phyloP scores from a whole-genome alignment of 176 grass and related monocot species.

The sorghum (Sorghum bicolor) region DNA sequence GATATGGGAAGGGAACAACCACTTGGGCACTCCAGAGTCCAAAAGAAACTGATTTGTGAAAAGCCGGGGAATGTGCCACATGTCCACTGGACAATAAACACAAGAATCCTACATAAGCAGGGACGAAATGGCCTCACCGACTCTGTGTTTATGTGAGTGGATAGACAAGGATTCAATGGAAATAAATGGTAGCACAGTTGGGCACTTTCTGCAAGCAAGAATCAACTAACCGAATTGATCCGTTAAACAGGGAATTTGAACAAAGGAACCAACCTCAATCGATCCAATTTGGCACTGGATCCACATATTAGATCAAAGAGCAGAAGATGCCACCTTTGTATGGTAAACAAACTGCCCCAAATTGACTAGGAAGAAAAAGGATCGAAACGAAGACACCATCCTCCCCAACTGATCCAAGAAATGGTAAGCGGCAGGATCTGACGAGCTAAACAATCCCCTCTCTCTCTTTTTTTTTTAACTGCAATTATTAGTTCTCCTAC shows the following conservation, averaged over 20 bases:
- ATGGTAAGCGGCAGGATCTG: neutral
- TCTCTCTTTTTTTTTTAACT: neutral
- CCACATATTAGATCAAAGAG: conserved; percentile 23
- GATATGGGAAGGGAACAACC: conserved; percentile 4
- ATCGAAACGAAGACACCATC: neutral
- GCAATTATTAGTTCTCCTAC: conserved; percentile 15
- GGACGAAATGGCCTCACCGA: conserved; percentile 10
- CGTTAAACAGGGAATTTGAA: neutral
- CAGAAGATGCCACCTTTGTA: conserved; percentile 16
- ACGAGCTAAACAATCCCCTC: neutral
- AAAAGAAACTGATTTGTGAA: conserved; percentile 25
- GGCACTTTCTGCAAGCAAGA: neutral
- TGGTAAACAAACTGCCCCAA: conserved; percentile 8
- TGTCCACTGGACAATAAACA: conserved; percentile 1
- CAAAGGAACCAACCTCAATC: neutral
- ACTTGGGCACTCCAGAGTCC: conserved; percentile 22
- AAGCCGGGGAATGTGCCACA: conserved; percentile 12
- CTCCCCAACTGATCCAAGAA: conserved; percentile 11
- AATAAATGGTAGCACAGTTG: conserved; percentile 15
- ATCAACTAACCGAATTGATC: neutral
- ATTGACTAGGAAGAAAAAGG: neutral
- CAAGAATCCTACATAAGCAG: conserved; percentile 24
- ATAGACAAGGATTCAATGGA: conserved; percentile 8
- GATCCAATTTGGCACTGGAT: conserved; percentile 1
- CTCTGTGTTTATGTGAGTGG: neutral